phyloP scores from a whole-genome alignment of 441 rosid species.

The Raphanus hybrid region DNA sequence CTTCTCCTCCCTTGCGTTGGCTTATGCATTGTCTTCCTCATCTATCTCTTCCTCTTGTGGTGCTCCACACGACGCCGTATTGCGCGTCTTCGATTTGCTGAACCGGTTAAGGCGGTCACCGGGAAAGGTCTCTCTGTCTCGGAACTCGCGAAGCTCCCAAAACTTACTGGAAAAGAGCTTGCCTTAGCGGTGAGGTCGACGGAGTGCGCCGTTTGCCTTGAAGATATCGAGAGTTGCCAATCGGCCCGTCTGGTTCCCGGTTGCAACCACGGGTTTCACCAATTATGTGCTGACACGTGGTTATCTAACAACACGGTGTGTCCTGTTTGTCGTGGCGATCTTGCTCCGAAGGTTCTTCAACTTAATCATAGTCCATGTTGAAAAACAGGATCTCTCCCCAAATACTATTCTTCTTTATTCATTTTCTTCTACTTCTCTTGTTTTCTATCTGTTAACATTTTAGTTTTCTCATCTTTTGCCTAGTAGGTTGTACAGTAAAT shows the following conservation, averaged over 20 bases:
- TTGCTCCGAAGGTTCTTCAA: conserved; percentile 35
- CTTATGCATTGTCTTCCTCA: conserved; percentile 59
- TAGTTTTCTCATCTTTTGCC: background rate
- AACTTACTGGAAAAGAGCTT: conserved; percentile 66
- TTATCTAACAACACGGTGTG: conserved; percentile 61
- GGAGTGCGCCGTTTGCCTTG: conserved; percentile 86
- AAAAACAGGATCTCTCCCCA: background rate
- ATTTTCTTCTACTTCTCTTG: background rate
- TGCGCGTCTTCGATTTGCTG: conserved; percentile 6
- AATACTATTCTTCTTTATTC: conserved; percentile 21
- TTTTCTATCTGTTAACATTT: background rate
- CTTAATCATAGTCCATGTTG: conserved; percentile 32
- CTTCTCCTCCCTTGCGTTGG: conserved; percentile 74
- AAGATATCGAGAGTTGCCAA: conserved; percentile 64
- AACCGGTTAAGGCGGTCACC: conserved; percentile 42
- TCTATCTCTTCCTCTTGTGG: conserved; percentile 65
- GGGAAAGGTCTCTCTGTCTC: conserved; percentile 55
- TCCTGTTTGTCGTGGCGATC: conserved; percentile 70
- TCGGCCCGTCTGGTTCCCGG: conserved; percentile 75
- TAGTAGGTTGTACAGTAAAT: background rate
- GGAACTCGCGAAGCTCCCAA: conserved; percentile 75
- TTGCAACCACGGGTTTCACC: conserved; percentile 86
- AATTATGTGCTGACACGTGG: conserved; percentile 82
- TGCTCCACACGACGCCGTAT: conserved; percentile 43
- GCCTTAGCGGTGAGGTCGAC: conserved; percentile 49